Evolutionary conservation across 2,329 filamentous ascomycete genomes (phyloP).

Genomic region (Lachnellula subtilissima): DNA sequence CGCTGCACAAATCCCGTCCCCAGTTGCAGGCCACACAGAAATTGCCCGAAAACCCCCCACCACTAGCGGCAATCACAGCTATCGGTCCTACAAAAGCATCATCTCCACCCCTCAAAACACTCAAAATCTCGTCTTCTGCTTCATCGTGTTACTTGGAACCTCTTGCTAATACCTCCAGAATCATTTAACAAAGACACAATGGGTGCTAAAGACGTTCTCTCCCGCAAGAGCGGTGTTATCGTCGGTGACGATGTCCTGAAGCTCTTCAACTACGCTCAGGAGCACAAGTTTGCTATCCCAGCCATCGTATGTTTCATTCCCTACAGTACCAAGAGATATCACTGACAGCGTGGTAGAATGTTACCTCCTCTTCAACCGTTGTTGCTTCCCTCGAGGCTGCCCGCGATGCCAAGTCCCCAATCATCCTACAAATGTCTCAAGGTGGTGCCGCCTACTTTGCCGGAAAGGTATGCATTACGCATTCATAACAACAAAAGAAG

Average conservation of each 20-base stretch:
- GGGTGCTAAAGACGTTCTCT: slow-evolving; percentile 50
- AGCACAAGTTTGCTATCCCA: slow-evolving; percentile 84
- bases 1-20: not conserved
- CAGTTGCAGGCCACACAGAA: not conserved
- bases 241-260: slow-evolving; percentile 60
- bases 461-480: slow-evolving; percentile 58
- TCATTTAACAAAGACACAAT: slow-evolving; percentile 29
- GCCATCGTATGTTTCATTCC: slow-evolving; percentile 55
- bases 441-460: slow-evolving; percentile 92
- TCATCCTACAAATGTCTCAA: slow-evolving; percentile 91
- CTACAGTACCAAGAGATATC: too few species aligned
- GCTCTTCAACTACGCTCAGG: slow-evolving; percentile 86
- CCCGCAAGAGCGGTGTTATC: slow-evolving; percentile 62
- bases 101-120: slow-evolving; percentile 4
- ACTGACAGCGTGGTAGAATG: slow-evolving; percentile 52
- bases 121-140: slow-evolving; percentile 1
- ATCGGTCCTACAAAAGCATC: slow-evolving; percentile 18
- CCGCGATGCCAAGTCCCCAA: slow-evolving; percentile 82
- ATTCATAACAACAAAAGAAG: not conserved
- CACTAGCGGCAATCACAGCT: slow-evolving; percentile 16
- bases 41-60: slow-evolving; percentile 11
- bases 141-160: slow-evolving; percentile 8
- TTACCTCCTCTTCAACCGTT: slow-evolving; percentile 85
- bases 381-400: slow-evolving; percentile 91
- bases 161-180: slow-evolving; percentile 1